phyloP scores from a whole-genome alignment of 495 filamentous ascomycete species.

The Podospora bellae-mahoneyi region DNA sequence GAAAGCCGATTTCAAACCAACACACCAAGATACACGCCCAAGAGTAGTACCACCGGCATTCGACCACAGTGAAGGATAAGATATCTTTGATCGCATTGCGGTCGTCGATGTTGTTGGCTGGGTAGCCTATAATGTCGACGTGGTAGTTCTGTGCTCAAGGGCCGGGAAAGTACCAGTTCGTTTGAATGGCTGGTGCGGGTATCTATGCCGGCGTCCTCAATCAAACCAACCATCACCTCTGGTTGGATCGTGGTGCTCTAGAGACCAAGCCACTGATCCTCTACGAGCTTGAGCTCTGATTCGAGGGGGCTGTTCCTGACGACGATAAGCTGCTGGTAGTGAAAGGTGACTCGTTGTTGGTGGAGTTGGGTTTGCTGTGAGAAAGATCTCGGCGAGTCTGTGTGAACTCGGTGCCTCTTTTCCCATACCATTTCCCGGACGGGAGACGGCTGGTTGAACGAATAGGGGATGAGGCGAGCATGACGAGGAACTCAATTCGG shows the following conservation, averaged over 20 bases:
- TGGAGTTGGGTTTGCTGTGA: conserved; percentile 11
- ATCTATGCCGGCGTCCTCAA: background rate
- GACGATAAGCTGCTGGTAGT: conserved; percentile 14
- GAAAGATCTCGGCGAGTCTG: conserved; percentile 22
- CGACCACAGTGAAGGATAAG: too few relatives aligned
- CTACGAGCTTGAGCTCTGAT: conserved; percentile 6
- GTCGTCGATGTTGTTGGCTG: too few relatives aligned
- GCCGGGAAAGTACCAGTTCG: too few relatives aligned
- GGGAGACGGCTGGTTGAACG: conserved; percentile 29
- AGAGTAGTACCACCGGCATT: background rate
- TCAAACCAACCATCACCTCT: background rate
- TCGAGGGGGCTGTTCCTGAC: conserved; percentile 18
- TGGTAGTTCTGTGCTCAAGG: too few relatives aligned
- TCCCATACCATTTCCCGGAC: conserved; percentile 29
- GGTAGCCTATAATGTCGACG: too few relatives aligned
- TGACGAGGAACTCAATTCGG: background rate
- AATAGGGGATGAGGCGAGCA: conserved; percentile 24
- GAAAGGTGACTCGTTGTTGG: conserved; percentile 12
- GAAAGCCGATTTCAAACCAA: background rate
- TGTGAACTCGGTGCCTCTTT: conserved; percentile 24
- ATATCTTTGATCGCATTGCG: too few relatives aligned
- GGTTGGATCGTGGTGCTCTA: background rate
- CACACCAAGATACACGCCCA: background rate
- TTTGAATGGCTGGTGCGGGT: too few relatives aligned
- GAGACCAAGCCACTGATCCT: background rate